Base-by-base conservation (phyloP, 768 basidiomycete species). In the Pleurotus platypus region DNA sequence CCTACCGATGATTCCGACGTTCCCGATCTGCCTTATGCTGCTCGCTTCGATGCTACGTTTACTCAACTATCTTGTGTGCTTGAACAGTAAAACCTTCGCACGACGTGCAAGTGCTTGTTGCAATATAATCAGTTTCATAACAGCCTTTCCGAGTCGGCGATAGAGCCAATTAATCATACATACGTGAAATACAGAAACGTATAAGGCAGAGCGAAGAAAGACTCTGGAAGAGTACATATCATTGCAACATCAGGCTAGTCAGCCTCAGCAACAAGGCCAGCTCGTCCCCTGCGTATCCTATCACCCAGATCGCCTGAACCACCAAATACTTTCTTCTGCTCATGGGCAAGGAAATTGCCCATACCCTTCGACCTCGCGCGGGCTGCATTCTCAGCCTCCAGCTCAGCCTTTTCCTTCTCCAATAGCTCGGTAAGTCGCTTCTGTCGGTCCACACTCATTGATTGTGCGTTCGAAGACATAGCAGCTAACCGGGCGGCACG, bases 401-500 rank as follows among this genome's bases (percentile, higher is more conserved):
- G 66, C 61, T 94, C 89, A 16, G 81, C 86, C 65, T 86, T 89
- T 69, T 97, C 94, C 67, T 84, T 83, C 67, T 84, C 85, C 24
- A 92, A 73, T 56, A 92, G 68, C 15, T 77, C 75, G 2, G 83
- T 76, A 8, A 98, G 74, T 18, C 90, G 83, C 60, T 85, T 82
- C 58, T 88, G 83, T 22, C 95, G 85, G 46, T 93, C 86, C 0
- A 70, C 69, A 46, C 83, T 80, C 74, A 93, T 78, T 6, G 70
- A 69, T n/a, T 75, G 69, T 1, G 96, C 96, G 58, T 87, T 83
- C 1, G 79, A 72, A 20, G 86, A 72, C 96, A 98, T 98, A 4
- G 93, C 89, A 0, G 92, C 95, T 26, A 98, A 76, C n/a, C 91
- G 86, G 24, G 90, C 89, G 2, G 86, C 86, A 35, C 94, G 87